Evolutionary conservation across 805 yeast genomes (phyloP).

Genomic region (Cyberlindnera euphorbiae): DNA sequence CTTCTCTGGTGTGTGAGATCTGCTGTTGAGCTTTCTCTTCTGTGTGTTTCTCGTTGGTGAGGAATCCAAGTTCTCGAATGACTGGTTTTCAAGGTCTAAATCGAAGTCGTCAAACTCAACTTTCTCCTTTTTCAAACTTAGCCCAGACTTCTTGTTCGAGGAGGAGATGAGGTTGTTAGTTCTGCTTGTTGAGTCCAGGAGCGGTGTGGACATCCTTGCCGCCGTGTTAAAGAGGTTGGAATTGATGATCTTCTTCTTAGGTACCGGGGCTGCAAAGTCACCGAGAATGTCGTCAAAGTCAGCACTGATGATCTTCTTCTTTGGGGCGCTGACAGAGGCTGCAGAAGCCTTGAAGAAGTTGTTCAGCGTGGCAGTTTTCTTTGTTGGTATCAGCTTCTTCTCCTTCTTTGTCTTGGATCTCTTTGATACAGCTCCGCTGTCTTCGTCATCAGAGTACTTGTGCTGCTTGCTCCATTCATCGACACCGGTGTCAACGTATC

Average conservation of each 20-base stretch:
- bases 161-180: slow-evolving; percentile 21
- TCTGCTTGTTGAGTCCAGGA: slow-evolving; percentile 24
- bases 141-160: slow-evolving; percentile 27
- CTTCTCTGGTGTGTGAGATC: slow-evolving; percentile 1
- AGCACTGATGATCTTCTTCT: slow-evolving; percentile 42
- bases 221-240: slow-evolving; percentile 14
- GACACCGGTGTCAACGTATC: slow-evolving; percentile 89
- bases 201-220: slow-evolving; percentile 14
- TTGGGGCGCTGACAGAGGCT: slow-evolving; percentile 25
- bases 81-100: slow-evolving; percentile 23
- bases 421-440: slow-evolving; percentile 25
- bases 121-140: slow-evolving; percentile 1
- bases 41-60: slow-evolving; percentile 32
- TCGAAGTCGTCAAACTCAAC: slow-evolving; percentile 25
- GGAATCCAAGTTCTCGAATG: slow-evolving; percentile 29
- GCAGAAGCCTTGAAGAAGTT: slow-evolving; percentile 46
- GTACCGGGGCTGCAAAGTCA: slow-evolving; percentile 19
- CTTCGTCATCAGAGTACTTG: slow-evolving; percentile 52
- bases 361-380: slow-evolving; percentile 44
- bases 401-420: slow-evolving; percentile 9
- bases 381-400: slow-evolving; percentile 18
- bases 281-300: slow-evolving; percentile 67
- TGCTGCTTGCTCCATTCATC: slow-evolving; percentile 74
- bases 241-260: slow-evolving; percentile 11
- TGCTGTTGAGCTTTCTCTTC: slow-evolving; percentile 8